Percentiles rank a stretch among this genome's conserved stretches.
These are phyloP conservation scores for Sporothrix mexicana DNA, from an alignment of 2,329 filamentous ascomycete species.

Conservation along the genomic window DNA sequence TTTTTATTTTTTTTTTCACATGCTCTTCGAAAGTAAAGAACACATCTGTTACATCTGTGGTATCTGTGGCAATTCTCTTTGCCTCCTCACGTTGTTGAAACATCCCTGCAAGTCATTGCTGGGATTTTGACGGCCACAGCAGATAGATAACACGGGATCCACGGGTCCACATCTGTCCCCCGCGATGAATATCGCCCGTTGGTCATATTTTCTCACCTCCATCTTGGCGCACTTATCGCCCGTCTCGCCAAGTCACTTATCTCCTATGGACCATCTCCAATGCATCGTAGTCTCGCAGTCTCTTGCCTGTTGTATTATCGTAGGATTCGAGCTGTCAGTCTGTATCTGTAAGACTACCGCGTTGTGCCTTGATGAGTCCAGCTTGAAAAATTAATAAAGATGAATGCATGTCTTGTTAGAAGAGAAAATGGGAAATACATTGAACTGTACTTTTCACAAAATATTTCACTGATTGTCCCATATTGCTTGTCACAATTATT, in stretches of 20 bases:
- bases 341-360: neutral
- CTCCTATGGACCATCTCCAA: neutral
- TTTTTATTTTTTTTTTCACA: neutral
- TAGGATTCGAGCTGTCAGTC: neutral
- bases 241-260: neutral
- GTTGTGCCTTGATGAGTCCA: neutral
- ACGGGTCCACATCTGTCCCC: slow-evolving; percentile 2
- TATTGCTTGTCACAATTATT: neutral
- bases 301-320: neutral
- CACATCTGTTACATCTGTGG: too few species aligned
- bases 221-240: neutral
- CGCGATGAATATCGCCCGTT: slow-evolving; percentile 16
- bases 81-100: neutral
- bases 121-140: neutral
- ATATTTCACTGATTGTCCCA: neutral
- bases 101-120: neutral
- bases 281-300: neutral
- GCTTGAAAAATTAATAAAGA: neutral
- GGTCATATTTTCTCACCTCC: neutral
- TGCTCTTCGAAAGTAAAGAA: too few species aligned
- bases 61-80: too few species aligned
- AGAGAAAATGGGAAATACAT: neutral
- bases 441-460: neutral
- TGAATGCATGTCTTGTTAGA: neutral
- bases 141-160: neutral